Evolutionary conservation across 306 rosid species (phyloP), one percentile per base, ranked within the genome.

Genomic region (Astragalus glycyphyllos): DNA sequence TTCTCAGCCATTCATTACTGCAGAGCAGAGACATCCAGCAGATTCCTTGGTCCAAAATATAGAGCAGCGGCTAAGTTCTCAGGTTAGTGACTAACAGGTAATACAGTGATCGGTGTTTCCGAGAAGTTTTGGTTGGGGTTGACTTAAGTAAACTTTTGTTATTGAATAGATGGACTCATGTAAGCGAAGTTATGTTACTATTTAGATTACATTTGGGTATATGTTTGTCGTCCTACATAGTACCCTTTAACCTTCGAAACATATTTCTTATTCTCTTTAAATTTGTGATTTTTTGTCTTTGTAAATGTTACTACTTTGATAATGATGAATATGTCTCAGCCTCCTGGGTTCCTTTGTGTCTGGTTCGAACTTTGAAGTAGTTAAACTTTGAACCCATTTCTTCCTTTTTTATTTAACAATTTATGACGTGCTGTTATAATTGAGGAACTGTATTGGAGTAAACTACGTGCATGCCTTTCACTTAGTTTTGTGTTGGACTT

Each of bases 11-110:
- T 84, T 70, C 60, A 66, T 65, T 47, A 35, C 74, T 45, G 91
- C 77, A 71, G 68, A 68, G 77, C 97, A 84, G 74, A 87, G 84
- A 68, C 91, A 80, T 69, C 68, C 72, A 56, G 49, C 80, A 44
- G 84, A 84, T 68, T 79, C 71, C 20, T 68, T 77, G 17, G 66
- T 66, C 49, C 83, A 79, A 79, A 79, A 76, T 58, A 54, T 79
- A 37, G 86, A 76, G 80, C 97, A 78, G 88, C 89, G 78, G 20
- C 82, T 69, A 77, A 74, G 65, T 82, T 82, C 83, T 71, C 89
- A 86, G 88, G 92, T 88, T 80, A 83, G 83, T 75, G 67, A 63
- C 76, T 71, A 73, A 38, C 72, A 42, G 77, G 81, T 62, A 79
- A 55, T 70, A 53, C 54, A 66, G 73, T 35, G 35, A 74, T 65